Percentiles rank a stretch among this genome's conserved stretches.
Conservation (phyloP, 345 rosid species). For the Carallia brachiata region DNA sequence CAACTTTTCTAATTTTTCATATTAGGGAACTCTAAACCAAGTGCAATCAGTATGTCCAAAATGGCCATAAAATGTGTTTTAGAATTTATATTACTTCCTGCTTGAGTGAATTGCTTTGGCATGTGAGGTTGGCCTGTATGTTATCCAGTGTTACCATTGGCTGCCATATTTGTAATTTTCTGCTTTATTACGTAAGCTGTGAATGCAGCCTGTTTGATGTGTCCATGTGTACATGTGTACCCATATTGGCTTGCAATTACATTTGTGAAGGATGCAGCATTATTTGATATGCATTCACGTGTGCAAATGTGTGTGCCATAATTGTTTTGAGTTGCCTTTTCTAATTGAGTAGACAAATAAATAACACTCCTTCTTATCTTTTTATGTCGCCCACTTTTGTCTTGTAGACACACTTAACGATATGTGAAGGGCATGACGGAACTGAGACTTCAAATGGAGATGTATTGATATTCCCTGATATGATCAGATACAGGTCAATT, state of each 20-base stretch:
- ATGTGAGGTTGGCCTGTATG: not conserved
- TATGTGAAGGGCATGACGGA: conserved; percentile 99
- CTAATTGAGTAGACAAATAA: not conserved
- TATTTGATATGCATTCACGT: not conserved
- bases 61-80: too few species aligned
- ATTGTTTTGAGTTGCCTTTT: not conserved
- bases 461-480: conserved; percentile 93
- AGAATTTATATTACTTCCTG: not conserved
- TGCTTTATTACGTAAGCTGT: not conserved
- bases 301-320: too few species aligned
- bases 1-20: conserved; percentile 1
- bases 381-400: conserved; percentile 3
- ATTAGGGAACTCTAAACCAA: too few species aligned
- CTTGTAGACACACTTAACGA: conserved; percentile 73
- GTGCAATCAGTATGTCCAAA: too few species aligned
- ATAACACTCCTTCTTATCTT: not conserved
- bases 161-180: not conserved
- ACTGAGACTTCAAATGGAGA: conserved; percentile 96
- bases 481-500: conserved; percentile 89
- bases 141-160: not conserved
- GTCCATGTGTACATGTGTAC: not conserved
- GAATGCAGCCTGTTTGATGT: conserved; percentile 3
- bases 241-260: not conserved
- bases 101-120: not conserved
- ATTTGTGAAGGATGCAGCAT: too few species aligned